Percentiles rank a stretch among this genome's conserved stretches.
phyloP scores from a whole-genome alignment of 306 rosid genomes.

The Lotus japonicus region DNA sequence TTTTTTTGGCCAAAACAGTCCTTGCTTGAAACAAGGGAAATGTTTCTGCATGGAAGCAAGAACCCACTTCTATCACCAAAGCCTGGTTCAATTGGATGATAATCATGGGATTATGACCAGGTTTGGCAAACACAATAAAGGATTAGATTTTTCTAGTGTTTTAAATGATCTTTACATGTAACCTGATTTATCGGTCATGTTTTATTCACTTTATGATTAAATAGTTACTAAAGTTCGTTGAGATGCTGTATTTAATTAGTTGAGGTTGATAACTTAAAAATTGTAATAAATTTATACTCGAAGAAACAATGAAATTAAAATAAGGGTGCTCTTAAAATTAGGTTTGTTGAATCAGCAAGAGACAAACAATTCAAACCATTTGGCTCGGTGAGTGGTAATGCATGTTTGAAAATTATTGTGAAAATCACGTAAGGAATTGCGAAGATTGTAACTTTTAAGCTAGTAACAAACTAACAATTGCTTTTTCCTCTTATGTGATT shows the following conservation, averaged over 20 bases:
- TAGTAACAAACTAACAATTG: no score
- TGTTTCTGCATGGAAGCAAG: conserved; percentile 3
- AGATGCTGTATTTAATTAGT: neutral
- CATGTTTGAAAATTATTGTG: no score
- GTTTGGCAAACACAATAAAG: neutral
- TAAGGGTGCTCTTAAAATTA: neutral
- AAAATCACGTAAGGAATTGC: no score
- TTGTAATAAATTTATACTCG: neutral
- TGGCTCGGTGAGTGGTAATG: neutral
- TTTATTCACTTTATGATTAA: neutral
- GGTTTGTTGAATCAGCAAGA: neutral
- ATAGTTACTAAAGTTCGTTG: neutral
- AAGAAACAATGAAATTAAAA: neutral
- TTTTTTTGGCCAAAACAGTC: no score
- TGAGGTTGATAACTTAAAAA: no score
- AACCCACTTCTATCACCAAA: neutral
- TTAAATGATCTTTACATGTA: no score
- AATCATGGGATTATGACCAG: neutral
- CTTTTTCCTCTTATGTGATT: no score
- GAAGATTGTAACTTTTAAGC: no score
- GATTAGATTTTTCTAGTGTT: neutral
- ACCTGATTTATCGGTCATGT: neutral
- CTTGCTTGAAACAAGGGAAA: conserved; percentile 17
- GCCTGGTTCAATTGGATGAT: neutral
- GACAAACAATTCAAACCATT: neutral